Percentiles rank a stretch among this genome's conserved stretches.
Conservation (phyloP, 2,329 filamentous ascomycete genomes). For the Teratosphaeria nubilosa region DNA sequence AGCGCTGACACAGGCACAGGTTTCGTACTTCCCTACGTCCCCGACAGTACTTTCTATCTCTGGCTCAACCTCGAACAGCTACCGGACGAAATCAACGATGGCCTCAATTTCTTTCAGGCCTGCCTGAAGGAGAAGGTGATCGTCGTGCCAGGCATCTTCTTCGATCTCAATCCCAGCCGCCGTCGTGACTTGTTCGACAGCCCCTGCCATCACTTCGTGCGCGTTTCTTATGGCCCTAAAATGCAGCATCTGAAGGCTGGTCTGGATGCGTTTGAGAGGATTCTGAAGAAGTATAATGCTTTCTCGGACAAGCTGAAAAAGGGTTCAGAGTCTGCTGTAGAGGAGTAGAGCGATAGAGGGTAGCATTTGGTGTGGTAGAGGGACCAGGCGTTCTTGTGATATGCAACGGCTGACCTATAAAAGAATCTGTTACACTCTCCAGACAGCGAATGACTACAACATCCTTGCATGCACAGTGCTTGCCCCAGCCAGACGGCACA, state of each 20-base stretch:
- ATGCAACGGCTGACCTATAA: background rate
- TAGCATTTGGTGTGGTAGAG: background rate
- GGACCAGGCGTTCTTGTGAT: background rate
- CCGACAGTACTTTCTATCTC: slow-evolving; percentile 90
- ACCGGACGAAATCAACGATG: slow-evolving; percentile 76
- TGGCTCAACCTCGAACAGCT: slow-evolving; percentile 59
- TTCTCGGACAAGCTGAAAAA: slow-evolving; percentile 6
- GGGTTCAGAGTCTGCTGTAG: background rate
- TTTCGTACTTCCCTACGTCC: slow-evolving; percentile 68
- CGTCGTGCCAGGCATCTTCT: slow-evolving; percentile 95
- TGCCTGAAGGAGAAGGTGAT: slow-evolving; percentile 91
- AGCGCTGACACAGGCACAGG: background rate
- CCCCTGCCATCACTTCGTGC: slow-evolving; percentile 83
- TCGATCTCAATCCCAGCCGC: slow-evolving; percentile 85
- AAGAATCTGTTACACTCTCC: background rate
- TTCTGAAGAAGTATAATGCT: slow-evolving; percentile 54
- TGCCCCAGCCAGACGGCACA: no score
- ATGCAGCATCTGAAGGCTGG: slow-evolving; percentile 71
- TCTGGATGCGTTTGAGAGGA: slow-evolving; percentile 73
- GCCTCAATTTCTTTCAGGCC: slow-evolving; percentile 92
- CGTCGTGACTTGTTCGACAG: slow-evolving; percentile 86
- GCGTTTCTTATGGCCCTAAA: slow-evolving; percentile 72
- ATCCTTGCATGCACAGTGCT: no score
- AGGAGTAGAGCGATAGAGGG: background rate
- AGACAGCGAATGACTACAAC: no score